phyloP scores from a whole-genome alignment of 1,284 basidiomycete genomes.

The Marasmius tenuissimus region DNA sequence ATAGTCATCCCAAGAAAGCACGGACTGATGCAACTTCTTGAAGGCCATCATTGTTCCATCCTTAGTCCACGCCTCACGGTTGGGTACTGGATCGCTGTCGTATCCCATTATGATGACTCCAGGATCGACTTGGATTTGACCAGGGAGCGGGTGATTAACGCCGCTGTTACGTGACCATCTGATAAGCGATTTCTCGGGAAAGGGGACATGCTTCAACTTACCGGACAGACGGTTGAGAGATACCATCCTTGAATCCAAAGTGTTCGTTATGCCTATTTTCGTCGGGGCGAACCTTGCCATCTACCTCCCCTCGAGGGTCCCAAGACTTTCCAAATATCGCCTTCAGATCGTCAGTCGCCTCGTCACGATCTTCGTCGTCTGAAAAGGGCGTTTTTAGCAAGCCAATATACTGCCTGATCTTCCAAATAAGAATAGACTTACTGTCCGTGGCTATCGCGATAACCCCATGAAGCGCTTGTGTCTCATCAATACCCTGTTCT shows the following conservation, averaged over 20 bases:
- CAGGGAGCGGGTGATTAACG: slow-evolving; percentile 17
- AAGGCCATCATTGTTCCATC: slow-evolving; percentile 33
- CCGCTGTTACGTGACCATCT: slow-evolving; percentile 10
- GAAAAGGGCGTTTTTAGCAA: too few relatives aligned
- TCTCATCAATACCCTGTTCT: too few relatives aligned
- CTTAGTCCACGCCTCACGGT: slow-evolving; percentile 18
- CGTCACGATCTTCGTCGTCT: too few relatives aligned
- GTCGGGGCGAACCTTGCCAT: too few relatives aligned
- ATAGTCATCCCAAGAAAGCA: slow-evolving; percentile 21
- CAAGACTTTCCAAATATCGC: too few relatives aligned
- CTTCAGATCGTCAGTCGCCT: too few relatives aligned
- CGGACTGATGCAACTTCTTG: slow-evolving; percentile 31
- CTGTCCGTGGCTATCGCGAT: too few relatives aligned
- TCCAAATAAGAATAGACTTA: too few relatives aligned
- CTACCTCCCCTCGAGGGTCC: too few relatives aligned
- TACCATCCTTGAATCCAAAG: slow-evolving; percentile 25
- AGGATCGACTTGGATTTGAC: slow-evolving; percentile 25
- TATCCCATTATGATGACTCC: slow-evolving; percentile 31
- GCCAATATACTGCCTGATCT: too few relatives aligned
- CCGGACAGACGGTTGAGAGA: slow-evolving; percentile 26
- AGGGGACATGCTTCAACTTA: slow-evolving; percentile 3
- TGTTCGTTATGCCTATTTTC: slow-evolving; percentile 12
- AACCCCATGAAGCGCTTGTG: too few relatives aligned
- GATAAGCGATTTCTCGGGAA: not conserved
- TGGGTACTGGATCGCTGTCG: slow-evolving; percentile 23